Evolutionary conservation across 306 rosid genomes (phyloP), one percentile per base, ranked within the genome.

Genomic region (Urtica urens): DNA sequence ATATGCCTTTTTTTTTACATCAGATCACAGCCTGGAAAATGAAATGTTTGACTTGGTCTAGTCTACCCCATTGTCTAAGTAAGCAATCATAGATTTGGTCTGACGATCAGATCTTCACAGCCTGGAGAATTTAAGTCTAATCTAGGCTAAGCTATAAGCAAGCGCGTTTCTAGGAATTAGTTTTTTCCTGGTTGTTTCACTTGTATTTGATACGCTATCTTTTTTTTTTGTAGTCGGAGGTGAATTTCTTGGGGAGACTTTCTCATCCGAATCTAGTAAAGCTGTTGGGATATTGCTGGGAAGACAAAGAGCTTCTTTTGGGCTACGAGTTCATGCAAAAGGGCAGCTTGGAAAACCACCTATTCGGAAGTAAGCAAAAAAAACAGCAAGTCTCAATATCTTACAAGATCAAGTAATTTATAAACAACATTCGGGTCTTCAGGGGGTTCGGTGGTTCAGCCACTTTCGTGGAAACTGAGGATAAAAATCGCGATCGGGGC

Each of bases 401-500:
- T 13, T 20, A 20, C 40, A 58, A 48, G 16, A 22, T 62, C 56
- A 59, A 26, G 16, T n/a, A 21, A 41, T 38, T 53, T 33, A 20
- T 58, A 45, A 16, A 38, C 47, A 5, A 40, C 29, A 55, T 49
- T 53, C 50, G 27, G n/a, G 57, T 55, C 12, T 69, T 57, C 78
- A 87, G 93, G 94, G 62, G 96, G 99, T 8, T 64, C 94, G 11
- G 67, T 76, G 37, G 94, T 77, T 65, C 80, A 80, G 44, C 87
- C 95, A 40, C 87, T 90, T 51, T 61, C 75, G 6, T 90, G 95
- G 99, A 86, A 77, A 10, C 38, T 70, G 24, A 78, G 99, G 73
- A 77, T 90, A 62, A 85, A 90, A 80, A 71, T 90, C 45, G 85
- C 94, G 41, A 92, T 92, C 23, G 96, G 87, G 38, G 99, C 95